Evolutionary conservation across 2,329 filamentous ascomycete genomes (phyloP), one percentile per base, ranked within the genome.

Genomic region (Fusarium pseudoanthophilum): DNA sequence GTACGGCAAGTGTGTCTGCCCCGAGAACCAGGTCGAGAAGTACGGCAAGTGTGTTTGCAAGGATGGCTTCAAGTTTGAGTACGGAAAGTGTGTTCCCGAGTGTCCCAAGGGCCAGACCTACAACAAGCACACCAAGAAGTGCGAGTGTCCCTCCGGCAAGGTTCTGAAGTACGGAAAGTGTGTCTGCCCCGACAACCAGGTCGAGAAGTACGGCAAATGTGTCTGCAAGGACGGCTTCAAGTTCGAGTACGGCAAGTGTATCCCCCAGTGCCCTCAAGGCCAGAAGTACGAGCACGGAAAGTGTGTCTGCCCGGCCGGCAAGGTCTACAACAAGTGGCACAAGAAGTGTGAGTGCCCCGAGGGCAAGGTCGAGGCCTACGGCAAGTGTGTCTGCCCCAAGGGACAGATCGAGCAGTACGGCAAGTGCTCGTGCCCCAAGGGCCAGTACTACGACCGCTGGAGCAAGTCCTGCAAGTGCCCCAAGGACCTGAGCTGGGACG

Each of bases 381-480:
- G 52, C 58, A 73, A 71, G 59, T 73, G 71, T 37, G 59, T 60
- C 28, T 73, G 71, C 58, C 62, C 67, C 42, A 56, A 71, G 45
- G 71, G 71, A 10, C 64, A 51, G 8, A 40, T 36, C 18, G 62
- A 67, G 56, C 26, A 43, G 7, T 71, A 71, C 42, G 67, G 61
- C 28, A 71, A 71, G 51, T 71, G 69, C 30, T 32, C 36, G 36
- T 71, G 69, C 32, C 69, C 67, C 57, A 71, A 71, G 67, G 69
- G 69, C 11, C 67, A 71, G 52, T 74, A 73, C 71, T 68, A 68
- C 40, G 59, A 67, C 46, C 71, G 71, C 71, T 74, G 71, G 63
- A 58, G 57, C 59, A 69, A 69, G 65, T 20, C 45, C 2, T 69
- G 67, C 69, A 72, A 75, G 68, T 74, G 72, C 36, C 68, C 72